Base-by-base conservation (phyloP, 1,284 basidiomycete genomes). In the Singerocomus rubriflavus region DNA sequence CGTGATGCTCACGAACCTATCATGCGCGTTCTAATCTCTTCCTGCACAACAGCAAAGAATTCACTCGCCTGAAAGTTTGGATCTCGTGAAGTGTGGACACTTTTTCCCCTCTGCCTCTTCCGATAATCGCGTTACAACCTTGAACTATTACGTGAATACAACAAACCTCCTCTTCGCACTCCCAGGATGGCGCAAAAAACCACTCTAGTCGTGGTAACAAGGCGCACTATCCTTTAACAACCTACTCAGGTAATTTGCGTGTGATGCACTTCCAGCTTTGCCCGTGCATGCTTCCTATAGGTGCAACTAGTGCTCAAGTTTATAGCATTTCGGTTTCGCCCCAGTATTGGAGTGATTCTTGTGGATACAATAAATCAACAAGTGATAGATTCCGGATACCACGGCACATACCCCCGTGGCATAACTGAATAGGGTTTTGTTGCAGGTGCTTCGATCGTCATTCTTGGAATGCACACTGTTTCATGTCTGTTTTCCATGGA, bases 281-380 rank as follows among this genome's bases (percentile, higher is more conserved):
- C 30, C 29, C 38, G 16, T 33, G 21, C 17, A 45, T 40, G 11
- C 31, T 36, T 53, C 44, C 33, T n/a, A 46, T 44, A 40, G 38
- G n/a, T 44, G 31, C 33, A 41, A 43, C 50, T 32, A 34, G 30
- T 14, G 21, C 26, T 49, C 27, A 52, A 26, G 29, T 91, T 91
- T 55, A 80, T 60, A 96, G 82, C 57, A 97, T 80, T 64, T 90
- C 89, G 50, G 6, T 37, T 57, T 12, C 21, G 13, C n/a, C 10
- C 17, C 32, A 26, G n/a, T n/a, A 34, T 43, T 21, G 21, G 25
- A 21, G 33, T 30, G 29, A 14, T 35, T 30, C 29, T 14, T 41
- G 4, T 21, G 21, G 40, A 57, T 45, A n/a, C n/a, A 11, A 42
- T 34, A 37, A n/a, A 37, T 32, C 37, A 16, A 45, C 31, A 31